Percentiles rank a stretch among this genome's conserved stretches.
Evolutionary conservation across 176 grass and related monocot genomes (phyloP).

Genomic region (Phoenix roebelenii): DNA sequence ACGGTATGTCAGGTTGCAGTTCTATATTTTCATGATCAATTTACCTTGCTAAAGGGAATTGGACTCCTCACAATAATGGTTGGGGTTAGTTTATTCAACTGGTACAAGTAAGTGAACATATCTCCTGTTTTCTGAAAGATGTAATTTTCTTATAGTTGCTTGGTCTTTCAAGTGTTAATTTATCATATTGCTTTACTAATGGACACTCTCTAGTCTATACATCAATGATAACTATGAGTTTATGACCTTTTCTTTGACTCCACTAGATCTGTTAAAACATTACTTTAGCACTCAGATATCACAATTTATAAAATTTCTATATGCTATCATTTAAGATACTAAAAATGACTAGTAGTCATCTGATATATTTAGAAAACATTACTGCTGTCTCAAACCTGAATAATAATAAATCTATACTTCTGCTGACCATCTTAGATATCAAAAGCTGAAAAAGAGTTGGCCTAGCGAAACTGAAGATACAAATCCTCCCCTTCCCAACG

Average conservation of each 20-base stretch:
- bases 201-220: no score
- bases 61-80: conserved; percentile 65
- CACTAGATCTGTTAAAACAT: no score
- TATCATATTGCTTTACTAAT: neutral
- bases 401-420: neutral
- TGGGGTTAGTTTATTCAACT: conserved; percentile 81
- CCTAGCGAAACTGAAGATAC: conserved; percentile 31
- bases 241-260: no score
- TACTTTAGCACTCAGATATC: no score
- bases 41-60: conserved; percentile 93
- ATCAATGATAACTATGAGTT: no score
- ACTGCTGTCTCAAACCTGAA: neutral
- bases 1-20: conserved; percentile 66
- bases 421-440: conserved; percentile 44
- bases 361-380: conserved; percentile 3
- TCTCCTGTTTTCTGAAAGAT: conserved; percentile 7
- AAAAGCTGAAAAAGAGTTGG: conserved; percentile 53
- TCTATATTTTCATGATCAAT: conserved; percentile 80
- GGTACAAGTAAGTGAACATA: conserved; percentile 76
- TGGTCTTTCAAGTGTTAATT: neutral
- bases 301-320: no score
- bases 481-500: conserved; percentile 27
- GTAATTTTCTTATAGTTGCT: neutral
- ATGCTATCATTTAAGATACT: no score
- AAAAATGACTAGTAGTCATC: neutral